Base-by-base conservation (phyloP, 768 basidiomycete species). In the Myochromella boudieri region DNA sequence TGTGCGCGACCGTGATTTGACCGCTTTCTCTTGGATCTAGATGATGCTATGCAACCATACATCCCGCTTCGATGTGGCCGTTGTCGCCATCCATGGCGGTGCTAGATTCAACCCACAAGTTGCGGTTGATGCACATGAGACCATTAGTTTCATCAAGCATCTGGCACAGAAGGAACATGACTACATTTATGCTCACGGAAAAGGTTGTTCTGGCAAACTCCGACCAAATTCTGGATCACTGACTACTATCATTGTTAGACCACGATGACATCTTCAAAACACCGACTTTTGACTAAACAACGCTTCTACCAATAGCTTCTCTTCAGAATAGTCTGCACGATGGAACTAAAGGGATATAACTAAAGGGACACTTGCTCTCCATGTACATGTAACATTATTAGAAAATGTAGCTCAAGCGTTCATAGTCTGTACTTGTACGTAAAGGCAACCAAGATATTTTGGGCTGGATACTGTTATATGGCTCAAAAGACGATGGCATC, bases 21-120 rank as follows among this genome's bases (percentile, higher is more conserved):
- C 33, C 21, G 17, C 28, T 52, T 27, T 28, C 29, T 36, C 17
- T 14, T 7, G 26, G 7, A 14, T n/a, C 3, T 25, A 85, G 81
- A 88, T 87, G 87, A 83, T 87, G 85, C 62, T 87, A 14, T 75
- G 75, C 60, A 88, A 88, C 62, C 66, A 70, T 42, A 84, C 83
- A 0, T 85, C 84, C 24, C 75, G 86, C 28, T 88, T 80, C 61
- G 69, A 84, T 44, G 74, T 87, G 29, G 86, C 85, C 25, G 66
- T 76, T 4, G 72, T 71, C 10, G 86, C 85, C 6, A 70, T 88
- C 27, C 74, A 75, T 11, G 77, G 76, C 26, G 83, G 75, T 8
- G 77, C 82, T 6, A 51, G 55, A 25, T 59, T 65, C 44, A 87
- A 87, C 55, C 56, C 72, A 15, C 70, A 68, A 36, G 76, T 87